A percentile compares a stretch with the other conserved stretches of the same genome.
Conservation (phyloP, 805 yeast species). For the Yarrowia sp. region DNA sequence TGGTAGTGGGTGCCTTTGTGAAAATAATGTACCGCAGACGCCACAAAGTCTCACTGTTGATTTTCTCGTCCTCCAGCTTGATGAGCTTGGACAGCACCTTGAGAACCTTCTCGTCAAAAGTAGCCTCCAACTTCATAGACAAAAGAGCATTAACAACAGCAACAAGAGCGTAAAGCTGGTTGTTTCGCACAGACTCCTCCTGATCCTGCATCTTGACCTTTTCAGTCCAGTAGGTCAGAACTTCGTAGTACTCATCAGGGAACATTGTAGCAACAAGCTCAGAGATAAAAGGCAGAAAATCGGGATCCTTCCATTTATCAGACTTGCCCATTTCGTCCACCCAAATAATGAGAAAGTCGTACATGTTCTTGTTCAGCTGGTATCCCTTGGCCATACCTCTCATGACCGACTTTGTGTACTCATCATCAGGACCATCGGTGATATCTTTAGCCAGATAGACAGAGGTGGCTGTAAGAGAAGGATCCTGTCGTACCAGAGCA, state of each 20-base stretch:
- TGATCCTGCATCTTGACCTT: conserved; percentile 3
- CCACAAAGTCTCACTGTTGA: conserved; percentile 18
- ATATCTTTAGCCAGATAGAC: conserved; percentile 15
- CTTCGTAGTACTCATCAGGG: conserved; percentile 23
- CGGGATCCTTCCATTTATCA: conserved; percentile 21
- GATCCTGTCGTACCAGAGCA: conserved; percentile 21
- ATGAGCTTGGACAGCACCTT: conserved; percentile 14
- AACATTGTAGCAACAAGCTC: conserved; percentile 27
- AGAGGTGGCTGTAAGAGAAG: conserved; percentile 3
- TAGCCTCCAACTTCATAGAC: conserved; percentile 12
- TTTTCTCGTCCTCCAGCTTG: conserved; percentile 6
- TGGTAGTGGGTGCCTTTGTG: conserved; percentile 16
- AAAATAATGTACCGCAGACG: conserved; percentile 30
- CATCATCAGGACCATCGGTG: conserved; percentile 18
- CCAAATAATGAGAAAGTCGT: conserved; percentile 15
- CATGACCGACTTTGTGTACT: conserved; percentile 19
- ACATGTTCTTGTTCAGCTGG: conserved; percentile 2
- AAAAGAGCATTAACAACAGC: conserved; percentile 25
- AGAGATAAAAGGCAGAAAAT: conserved; percentile 4
- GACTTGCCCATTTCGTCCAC: conserved; percentile 28
- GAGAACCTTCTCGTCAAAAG: conserved; percentile 23
- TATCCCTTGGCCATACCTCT: conserved; percentile 27
- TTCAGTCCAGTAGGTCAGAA: conserved; percentile 13
- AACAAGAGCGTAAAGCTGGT: conserved; percentile 28
- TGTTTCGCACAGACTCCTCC: conserved; percentile 4